Base-by-base conservation (phyloP, 1,139 yeast species). In the Debaryomyces fabryi region DNA sequence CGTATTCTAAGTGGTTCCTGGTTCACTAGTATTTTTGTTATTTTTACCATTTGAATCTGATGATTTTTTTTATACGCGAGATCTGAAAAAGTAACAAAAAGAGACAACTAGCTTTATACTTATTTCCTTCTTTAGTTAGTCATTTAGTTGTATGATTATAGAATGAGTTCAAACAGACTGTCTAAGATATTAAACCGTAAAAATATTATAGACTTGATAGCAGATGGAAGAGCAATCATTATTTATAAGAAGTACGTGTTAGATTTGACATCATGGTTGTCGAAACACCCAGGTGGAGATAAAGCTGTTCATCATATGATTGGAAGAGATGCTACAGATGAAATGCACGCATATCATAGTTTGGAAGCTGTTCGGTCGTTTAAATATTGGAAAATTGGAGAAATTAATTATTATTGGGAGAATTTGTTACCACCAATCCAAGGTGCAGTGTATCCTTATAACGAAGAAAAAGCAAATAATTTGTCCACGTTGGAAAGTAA, bases 311-410 rank as follows among this genome's bases (percentile, higher is more conserved):
- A 74, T 55, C 97, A 90, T 65, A 78, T 90, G 86, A 80, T 90
- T 6, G 97, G 97, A 3, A 72, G 93, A 51, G 96, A 90, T 67
- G 96, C 96, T 8, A 85, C 95, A 0, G 96, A 89, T 62, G 97
- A 90, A 64, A 89, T 90, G 88, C 79, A 83, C 47, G 92, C 92
- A 9, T 86, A 88, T 60, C 96, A 90, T 61, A 68, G 82, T 29
- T 79, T 74, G 15, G 86, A 82, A 44, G 79, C 96, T 0, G 67
- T 78, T 12, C 49, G 55, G 2, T 62, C 65, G 0, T 85, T 88
- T 64, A 62, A 62, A 10, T 74, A 68, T 39, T 91, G 81, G 79
- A 78, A 71, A 50, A 74, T 90, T 10, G 97, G 96, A 1, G 60
- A 59, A 25, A 80, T 89, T 6, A 81, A 83, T 49, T 63, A 72